These are phyloP conservation scores for Sugiyamaella mastotermitis DNA, from an alignment of 805 yeast species.

Conservation along the genomic window DNA sequence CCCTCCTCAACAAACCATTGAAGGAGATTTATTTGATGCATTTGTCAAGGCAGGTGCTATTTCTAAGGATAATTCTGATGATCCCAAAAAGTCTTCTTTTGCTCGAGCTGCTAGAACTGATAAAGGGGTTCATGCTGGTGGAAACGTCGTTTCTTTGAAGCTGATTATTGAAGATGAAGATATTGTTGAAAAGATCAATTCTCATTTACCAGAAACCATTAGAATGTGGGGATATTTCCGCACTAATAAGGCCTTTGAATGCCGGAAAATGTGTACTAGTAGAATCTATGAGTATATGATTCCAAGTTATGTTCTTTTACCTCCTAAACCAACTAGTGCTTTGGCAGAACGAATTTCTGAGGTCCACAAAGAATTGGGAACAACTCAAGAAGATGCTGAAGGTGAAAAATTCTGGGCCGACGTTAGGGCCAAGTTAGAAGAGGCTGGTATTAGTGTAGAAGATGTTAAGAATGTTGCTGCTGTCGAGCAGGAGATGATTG, in stretches of 20 bases:
- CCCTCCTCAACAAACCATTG: slow-evolving; percentile 84
- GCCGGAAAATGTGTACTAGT: slow-evolving; percentile 93
- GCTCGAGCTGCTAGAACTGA: slow-evolving; percentile 65
- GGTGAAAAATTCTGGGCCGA: slow-evolving; percentile 69
- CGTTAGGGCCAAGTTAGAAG: slow-evolving; percentile 35
- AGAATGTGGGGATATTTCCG: slow-evolving; percentile 91
- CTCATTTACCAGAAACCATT: slow-evolving; percentile 73
- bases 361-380: slow-evolving; percentile 42
- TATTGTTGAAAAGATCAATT: slow-evolving; percentile 66
- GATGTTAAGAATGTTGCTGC: slow-evolving; percentile 14
- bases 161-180: slow-evolving; percentile 78
- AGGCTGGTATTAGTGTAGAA: slow-evolving; percentile 33
- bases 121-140: slow-evolving; percentile 97
- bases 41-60: slow-evolving; percentile 83
- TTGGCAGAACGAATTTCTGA: slow-evolving; percentile 54
- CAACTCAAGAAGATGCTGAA: slow-evolving; percentile 54
- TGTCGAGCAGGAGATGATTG: slow-evolving; percentile 14
- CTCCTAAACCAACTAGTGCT: slow-evolving; percentile 76
- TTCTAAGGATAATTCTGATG: slow-evolving; percentile 78
- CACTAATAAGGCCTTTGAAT: slow-evolving; percentile 85
- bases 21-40: slow-evolving; percentile 80
- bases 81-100: slow-evolving; percentile 80
- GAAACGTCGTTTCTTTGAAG: slow-evolving; percentile 80
- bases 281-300: slow-evolving; percentile 89
- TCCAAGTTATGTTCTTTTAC: slow-evolving; percentile 85